A percentile compares a stretch with the other conserved stretches of the same genome.
Conservation (phyloP, 345 rosid species). For the Salix brachista region DNA sequence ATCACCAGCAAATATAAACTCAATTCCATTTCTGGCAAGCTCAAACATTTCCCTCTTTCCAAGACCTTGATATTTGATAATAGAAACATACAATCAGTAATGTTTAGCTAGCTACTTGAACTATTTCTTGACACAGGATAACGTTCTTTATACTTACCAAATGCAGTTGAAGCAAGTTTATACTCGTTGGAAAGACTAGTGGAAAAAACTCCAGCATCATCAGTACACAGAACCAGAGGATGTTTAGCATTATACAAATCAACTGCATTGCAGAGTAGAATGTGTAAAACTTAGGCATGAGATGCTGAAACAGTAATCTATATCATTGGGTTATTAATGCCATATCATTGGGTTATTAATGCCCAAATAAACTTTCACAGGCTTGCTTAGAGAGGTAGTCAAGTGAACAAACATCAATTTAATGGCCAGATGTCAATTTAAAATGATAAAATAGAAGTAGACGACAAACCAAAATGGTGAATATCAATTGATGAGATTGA, state of each 20-base stretch:
- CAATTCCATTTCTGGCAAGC: slow-evolving; percentile 56
- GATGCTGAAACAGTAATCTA: not conserved
- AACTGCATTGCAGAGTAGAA: slow-evolving; percentile 34
- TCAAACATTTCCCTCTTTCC: slow-evolving; percentile 57
- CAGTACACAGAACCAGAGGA: slow-evolving; percentile 79
- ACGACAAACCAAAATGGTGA: slow-evolving; percentile 79
- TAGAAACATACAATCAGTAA: slow-evolving; percentile 2
- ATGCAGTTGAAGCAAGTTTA: slow-evolving; percentile 61
- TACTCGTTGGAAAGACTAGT: slow-evolving; percentile 76
- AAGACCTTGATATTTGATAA: slow-evolving; percentile 40
- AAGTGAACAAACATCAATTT: not conserved
- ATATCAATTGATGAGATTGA: slow-evolving; percentile 75
- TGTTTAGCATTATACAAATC: slow-evolving; percentile 66
- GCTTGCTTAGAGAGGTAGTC: not conserved
- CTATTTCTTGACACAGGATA: not conserved
- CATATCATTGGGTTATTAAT: not conserved
- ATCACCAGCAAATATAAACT: slow-evolving; percentile 64
- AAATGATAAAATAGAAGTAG: slow-evolving; percentile 3
- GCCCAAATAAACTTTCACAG: not conserved
- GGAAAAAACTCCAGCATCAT: slow-evolving; percentile 83
- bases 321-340: not conserved
- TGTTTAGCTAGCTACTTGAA: not conserved
- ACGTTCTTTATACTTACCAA: slow-evolving; percentile 42
- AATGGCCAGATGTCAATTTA: not conserved
- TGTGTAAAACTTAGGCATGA: not conserved